A percentile compares a stretch with the other conserved stretches of the same genome.
These are phyloP conservation scores for Rhodamnia argentea DNA, from an alignment of 345 rosid species.

Conservation along the genomic window DNA sequence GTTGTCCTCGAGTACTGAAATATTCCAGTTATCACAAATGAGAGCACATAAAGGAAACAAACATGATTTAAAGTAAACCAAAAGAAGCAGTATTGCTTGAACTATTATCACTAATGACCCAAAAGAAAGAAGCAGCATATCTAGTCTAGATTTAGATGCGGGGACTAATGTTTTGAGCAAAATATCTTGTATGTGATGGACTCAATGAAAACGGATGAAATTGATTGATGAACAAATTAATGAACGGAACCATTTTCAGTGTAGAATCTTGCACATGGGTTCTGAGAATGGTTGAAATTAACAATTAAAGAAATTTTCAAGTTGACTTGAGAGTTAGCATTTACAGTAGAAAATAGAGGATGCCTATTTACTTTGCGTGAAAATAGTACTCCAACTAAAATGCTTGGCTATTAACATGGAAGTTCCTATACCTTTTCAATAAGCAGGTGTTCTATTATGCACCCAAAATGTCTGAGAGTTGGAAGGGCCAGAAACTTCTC, in stretches of 20 bases:
- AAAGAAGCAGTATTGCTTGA: not conserved
- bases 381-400: not conserved
- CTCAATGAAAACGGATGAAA: not conserved
- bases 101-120: not conserved
- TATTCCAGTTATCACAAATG: not conserved
- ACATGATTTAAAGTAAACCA: not conserved
- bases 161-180: not conserved
- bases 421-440: not conserved
- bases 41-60: not conserved
- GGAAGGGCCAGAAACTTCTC: constrained; percentile 98
- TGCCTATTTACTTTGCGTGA: not conserved
- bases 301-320: not conserved
- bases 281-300: not conserved
- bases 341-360: not conserved
- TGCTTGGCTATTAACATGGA: not conserved
- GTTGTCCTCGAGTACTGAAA: not conserved
- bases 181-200: not conserved
- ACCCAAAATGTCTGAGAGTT: constrained; percentile 93
- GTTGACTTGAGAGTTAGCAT: not conserved
- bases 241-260: not conserved
- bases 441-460: constrained; percentile 85
- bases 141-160: not conserved
- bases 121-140: not conserved
- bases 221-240: not conserved
- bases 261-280: not conserved